Evolutionary conservation across 2,329 filamentous ascomycete species (phyloP).

Genomic region (Aspergillus alliaceus): DNA sequence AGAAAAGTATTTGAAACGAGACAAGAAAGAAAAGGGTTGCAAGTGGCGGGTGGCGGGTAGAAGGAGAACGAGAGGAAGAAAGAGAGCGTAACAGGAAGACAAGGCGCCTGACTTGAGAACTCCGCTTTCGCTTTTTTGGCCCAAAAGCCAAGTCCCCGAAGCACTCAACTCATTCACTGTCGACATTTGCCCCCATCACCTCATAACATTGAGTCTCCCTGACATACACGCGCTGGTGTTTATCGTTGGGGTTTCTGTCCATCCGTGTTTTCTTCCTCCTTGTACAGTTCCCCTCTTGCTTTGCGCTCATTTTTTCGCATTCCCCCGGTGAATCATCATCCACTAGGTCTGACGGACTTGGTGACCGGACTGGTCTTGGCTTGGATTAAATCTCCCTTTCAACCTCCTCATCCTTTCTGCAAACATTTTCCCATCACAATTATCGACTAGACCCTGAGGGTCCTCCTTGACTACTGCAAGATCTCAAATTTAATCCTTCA

Average conservation of each 20-base stretch:
- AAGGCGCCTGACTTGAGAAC: conserved; percentile 12
- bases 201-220: neutral
- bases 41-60: conserved; percentile 1
- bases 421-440: conserved; percentile 12
- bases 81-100: neutral
- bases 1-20: neutral
- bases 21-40: neutral
- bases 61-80: too few relatives aligned
- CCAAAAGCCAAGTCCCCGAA: conserved; percentile 2
- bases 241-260: neutral
- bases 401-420: conserved; percentile 16
- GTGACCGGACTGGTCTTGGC: conserved; percentile 18
- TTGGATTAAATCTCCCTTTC: conserved; percentile 17
- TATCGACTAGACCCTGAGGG: conserved; percentile 9
- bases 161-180: neutral
- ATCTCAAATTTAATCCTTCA: conserved; percentile 4
- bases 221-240: neutral
- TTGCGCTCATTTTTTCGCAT: conserved; percentile 1
- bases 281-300: neutral
- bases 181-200: conserved; percentile 1
- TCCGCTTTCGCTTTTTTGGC: conserved; percentile 13
- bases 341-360: conserved; percentile 15
- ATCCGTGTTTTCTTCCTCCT: neutral
- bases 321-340: conserved; percentile 11
- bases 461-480: conserved; percentile 6